These are phyloP conservation scores for Blastobotrys persicus DNA, from an alignment of 1,139 yeast species.

Conservation along the genomic window DNA sequence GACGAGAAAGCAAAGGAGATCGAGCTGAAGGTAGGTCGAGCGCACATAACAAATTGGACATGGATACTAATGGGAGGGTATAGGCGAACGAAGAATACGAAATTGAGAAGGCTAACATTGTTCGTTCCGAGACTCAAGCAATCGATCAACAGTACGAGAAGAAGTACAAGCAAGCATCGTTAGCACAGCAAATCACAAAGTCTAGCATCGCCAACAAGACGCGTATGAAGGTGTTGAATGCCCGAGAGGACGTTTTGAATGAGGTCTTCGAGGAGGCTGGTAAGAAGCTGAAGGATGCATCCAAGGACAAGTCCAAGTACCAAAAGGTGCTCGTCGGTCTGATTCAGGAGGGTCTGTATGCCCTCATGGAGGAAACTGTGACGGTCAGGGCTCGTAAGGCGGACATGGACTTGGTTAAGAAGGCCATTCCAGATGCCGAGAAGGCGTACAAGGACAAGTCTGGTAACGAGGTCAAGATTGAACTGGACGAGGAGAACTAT, in stretches of 20 bases:
- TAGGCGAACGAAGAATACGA: conserved; percentile 96
- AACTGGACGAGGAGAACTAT: conserved; percentile 48
- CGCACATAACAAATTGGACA: conserved; percentile 14
- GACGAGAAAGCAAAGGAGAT: conserved; percentile 98
- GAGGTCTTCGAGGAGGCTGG: conserved; percentile 72
- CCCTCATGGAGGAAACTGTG: conserved; percentile 70
- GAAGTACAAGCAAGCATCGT: conserved; percentile 84
- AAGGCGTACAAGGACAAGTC: conserved; percentile 57
- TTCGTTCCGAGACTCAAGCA: conserved; percentile 85
- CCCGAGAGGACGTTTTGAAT: conserved; percentile 79
- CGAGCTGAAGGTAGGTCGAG: conserved; percentile 57
- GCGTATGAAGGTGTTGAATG: conserved; percentile 82
- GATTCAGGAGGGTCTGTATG: conserved; percentile 77
- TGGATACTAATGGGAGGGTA: not conserved
- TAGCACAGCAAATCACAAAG: conserved; percentile 92
- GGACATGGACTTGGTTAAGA: conserved; percentile 64
- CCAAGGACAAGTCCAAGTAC: conserved; percentile 57
- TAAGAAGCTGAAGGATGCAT: conserved; percentile 52
- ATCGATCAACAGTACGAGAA: conserved; percentile 79
- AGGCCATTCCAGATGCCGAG: conserved; percentile 61
- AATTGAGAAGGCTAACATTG: conserved; percentile 92
- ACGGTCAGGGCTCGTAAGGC: conserved; percentile 64
- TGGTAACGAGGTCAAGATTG: conserved; percentile 28
- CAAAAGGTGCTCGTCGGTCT: conserved; percentile 68
- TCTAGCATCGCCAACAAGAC: conserved; percentile 95